Conservation (phyloP, 2,329 filamentous ascomycete species). For the Beauveria scarabaeidicola region DNA sequence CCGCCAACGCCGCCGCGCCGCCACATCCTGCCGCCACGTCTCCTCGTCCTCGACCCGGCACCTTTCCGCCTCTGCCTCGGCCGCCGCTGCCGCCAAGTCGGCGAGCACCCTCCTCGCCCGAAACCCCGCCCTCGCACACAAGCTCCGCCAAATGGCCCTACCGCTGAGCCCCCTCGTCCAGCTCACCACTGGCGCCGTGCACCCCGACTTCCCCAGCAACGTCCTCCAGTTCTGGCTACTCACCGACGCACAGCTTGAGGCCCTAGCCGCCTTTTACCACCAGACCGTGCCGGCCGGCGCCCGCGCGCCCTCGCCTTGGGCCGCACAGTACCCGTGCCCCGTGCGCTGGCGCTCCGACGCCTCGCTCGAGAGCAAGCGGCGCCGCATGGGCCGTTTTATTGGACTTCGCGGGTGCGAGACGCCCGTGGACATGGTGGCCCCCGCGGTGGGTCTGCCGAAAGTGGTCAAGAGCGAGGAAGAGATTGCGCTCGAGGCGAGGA, state of each 20-base stretch:
- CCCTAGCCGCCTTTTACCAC: conserved; percentile 64
- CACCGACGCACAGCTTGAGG: conserved; percentile 61
- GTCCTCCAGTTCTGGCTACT: conserved; percentile 67
- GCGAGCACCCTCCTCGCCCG: conserved; percentile 30
- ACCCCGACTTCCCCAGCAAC: conserved; percentile 56
- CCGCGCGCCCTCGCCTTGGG: conserved; percentile 32
- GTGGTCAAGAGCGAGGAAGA: conserved; percentile 38
- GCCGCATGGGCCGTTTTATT: conserved; percentile 66
- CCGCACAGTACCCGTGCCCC: conserved; percentile 56
- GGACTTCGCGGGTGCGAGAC: conserved; percentile 52
- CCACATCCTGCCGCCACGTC: neutral
- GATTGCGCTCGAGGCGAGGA: conserved; percentile 35
- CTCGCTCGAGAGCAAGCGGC: conserved; percentile 57
- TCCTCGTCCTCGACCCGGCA: neutral
- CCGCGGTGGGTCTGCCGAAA: neutral
- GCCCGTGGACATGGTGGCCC: conserved; percentile 18
- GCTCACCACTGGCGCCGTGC: conserved; percentile 51
- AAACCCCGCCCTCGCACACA: conserved; percentile 47
- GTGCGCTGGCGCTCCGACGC: conserved; percentile 51
- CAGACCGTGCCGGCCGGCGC: conserved; percentile 44
- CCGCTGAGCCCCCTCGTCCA: conserved; percentile 59
- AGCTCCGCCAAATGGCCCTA: conserved; percentile 58
- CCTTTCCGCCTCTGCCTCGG: conserved; percentile 19
- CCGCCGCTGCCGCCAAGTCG: neutral
- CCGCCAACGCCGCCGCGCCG: conserved; percentile 4